Evolutionary conservation across 192 early-diverging fungal species (phyloP), one percentile per base, ranked within the genome.

Genomic region (Linnemannia schmuckeri): DNA sequence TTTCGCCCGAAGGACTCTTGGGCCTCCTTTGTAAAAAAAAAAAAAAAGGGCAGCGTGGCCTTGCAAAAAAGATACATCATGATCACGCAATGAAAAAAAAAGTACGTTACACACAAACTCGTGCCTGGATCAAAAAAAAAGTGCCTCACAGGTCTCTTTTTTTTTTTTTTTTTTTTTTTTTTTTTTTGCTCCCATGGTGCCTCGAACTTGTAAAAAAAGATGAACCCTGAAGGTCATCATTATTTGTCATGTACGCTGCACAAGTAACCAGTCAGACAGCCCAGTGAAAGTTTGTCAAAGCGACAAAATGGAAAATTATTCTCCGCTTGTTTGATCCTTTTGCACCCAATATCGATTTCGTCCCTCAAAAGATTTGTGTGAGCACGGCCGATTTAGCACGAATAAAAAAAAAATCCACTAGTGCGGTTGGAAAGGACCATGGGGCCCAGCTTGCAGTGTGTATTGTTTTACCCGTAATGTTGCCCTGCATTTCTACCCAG

Each of bases 131-230:
- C 72, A 13, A 47, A 15, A 33, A 47, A 47, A 47, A 74, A 42
- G 27, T 33, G 72, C 15, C 42, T 8, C 22, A 10, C 22, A 46
- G 5, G 17, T 33, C 6, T 33, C 12, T 46, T 72, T 47, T 30
- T 72, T 72, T 15, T 46, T 46, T 46, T 47, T 46, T 73, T 27
- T 46, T 72, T 47, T 27, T 46, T 72, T 47, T 30, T 72, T 72
- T 15, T 46, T 46, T 46, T 47, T 46, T 73, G 4, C 5, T 5
- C 20, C 30, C n/a, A 15, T 66, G 12, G 61, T 33, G 55, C 55
- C 55, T 57, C 17, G 49, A 52, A 0, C 47, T 57, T 2, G 61
- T 7, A 63, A 63, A 13, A 63, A 57, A 63, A 30, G 27, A 3
- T 63, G 61, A 33, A 63, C 61, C 61, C 61, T 63, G 61, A 13